phyloP scores from a whole-genome alignment of 2,329 filamentous ascomycete species.

The Kalmusia sp. region DNA sequence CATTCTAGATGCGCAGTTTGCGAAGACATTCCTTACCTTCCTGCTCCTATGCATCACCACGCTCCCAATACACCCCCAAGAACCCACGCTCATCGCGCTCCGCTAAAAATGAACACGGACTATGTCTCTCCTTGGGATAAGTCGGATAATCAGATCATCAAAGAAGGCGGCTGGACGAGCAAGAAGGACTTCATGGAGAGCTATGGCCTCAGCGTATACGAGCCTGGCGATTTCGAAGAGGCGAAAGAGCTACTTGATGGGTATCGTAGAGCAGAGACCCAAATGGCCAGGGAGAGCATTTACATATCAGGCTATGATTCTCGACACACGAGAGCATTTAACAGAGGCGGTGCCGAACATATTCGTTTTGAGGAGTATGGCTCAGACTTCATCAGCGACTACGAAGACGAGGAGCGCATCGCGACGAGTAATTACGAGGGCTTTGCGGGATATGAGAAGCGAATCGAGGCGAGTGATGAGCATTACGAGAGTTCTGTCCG shows the following conservation, averaged over 20 bases:
- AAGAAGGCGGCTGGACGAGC: conserved; percentile 18
- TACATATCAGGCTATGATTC: not conserved
- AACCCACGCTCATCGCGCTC: too few relatives aligned
- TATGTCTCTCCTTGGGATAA: not conserved
- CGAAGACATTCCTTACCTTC: not conserved
- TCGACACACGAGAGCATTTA: not conserved
- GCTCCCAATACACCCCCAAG: not conserved
- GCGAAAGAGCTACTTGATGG: conserved; percentile 6
- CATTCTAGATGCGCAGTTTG: not conserved
- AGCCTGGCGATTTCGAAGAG: conserved; percentile 11
- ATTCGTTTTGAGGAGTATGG: not conserved
- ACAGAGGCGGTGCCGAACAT: not conserved
- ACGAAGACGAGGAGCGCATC: not conserved
- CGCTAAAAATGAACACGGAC: not conserved
- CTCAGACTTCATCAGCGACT: not conserved
- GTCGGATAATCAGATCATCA: not conserved
- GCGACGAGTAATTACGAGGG: too few relatives aligned
- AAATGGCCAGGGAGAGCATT: not conserved
- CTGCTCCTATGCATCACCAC: not conserved
- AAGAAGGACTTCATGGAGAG: conserved; percentile 17
- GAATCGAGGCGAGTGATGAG: not conserved
- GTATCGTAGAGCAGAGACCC: conserved; percentile 10
- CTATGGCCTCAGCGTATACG: conserved; percentile 11
- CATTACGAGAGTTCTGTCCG: not conserved
- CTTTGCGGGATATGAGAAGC: not conserved